phyloP scores from a whole-genome alignment of 176 grass and related monocot species.

The Phragmites australis region DNA sequence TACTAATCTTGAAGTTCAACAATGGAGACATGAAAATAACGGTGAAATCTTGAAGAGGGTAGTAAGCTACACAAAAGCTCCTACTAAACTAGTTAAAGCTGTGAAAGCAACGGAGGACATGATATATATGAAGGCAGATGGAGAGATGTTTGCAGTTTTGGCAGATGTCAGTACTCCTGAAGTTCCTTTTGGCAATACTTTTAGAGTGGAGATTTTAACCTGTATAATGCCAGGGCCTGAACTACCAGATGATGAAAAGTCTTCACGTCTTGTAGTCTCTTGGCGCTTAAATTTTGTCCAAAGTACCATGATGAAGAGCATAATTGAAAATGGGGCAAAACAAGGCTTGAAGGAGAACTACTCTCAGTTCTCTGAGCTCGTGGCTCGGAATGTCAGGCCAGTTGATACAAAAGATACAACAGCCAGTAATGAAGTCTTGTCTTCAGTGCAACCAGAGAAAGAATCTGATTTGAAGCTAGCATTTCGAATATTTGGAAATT shows the following conservation, averaged over 20 bases:
- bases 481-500: slow-evolving; percentile 82
- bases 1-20: slow-evolving; percentile 60
- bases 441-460: slow-evolving; percentile 61
- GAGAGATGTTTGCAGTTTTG: slow-evolving; percentile 62
- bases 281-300: slow-evolving; percentile 84
- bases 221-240: slow-evolving; percentile 79
- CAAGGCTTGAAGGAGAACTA: slow-evolving; percentile 89
- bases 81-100: slow-evolving; percentile 84
- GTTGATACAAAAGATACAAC: slow-evolving; percentile 65
- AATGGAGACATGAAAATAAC: slow-evolving; percentile 72
- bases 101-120: slow-evolving; percentile 89
- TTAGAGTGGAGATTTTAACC: slow-evolving; percentile 70
- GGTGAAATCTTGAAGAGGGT: slow-evolving; percentile 71
- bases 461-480: slow-evolving; percentile 80
- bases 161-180: slow-evolving; percentile 73
- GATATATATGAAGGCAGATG: slow-evolving; percentile 72
- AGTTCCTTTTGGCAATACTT: slow-evolving; percentile 81
- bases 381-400: slow-evolving; percentile 56
- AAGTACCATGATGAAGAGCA: slow-evolving; percentile 97
- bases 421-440: slow-evolving; percentile 56
- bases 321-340: slow-evolving; percentile 86
- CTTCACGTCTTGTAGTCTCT: slow-evolving; percentile 67
- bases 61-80: slow-evolving; percentile 80
- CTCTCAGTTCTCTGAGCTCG: slow-evolving; percentile 64
- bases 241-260: slow-evolving; percentile 53